These are phyloP conservation scores for Fraxinus pennsylvanica DNA, from an alignment of 257 asterid species.

Conservation along the genomic window DNA sequence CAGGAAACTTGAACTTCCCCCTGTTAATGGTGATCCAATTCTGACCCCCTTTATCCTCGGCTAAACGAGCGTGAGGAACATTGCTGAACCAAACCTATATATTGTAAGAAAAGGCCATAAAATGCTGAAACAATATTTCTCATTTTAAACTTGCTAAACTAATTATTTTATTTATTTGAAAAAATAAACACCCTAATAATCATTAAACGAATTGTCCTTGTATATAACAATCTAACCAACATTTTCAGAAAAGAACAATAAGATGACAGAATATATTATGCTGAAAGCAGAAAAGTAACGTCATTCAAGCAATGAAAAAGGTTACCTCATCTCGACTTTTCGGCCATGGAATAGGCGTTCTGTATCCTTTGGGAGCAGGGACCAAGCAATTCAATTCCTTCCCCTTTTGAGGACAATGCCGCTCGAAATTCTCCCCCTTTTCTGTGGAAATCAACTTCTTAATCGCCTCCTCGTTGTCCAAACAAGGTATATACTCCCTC, in stretches of 20 bases:
- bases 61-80: constrained; percentile 94
- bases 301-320: constrained; percentile 8
- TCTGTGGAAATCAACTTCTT: constrained; percentile 59
- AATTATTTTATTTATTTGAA: background rate
- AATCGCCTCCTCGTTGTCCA: constrained; percentile 81
- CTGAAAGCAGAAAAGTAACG: background rate
- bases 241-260: background rate
- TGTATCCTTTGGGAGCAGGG: constrained; percentile 87
- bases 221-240: background rate
- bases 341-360: constrained; percentile 84
- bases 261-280: background rate
- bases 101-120: constrained; percentile 6
- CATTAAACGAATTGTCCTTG: background rate
- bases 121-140: constrained; percentile 4
- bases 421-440: constrained; percentile 83
- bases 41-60: constrained; percentile 97
- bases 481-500: constrained; percentile 93
- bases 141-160: constrained; percentile 4
- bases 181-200: background rate
- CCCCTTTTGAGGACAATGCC: constrained; percentile 82
- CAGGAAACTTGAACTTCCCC: constrained; percentile 96
- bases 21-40: constrained; percentile 79
- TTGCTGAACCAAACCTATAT: constrained; percentile 96
- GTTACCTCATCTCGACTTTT: constrained; percentile 88
- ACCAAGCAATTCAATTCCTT: constrained; percentile 73